Evolutionary conservation across 225 moss, liverwort and hornwort species (phyloP).

Genomic region (Anthoceros angustus): DNA sequence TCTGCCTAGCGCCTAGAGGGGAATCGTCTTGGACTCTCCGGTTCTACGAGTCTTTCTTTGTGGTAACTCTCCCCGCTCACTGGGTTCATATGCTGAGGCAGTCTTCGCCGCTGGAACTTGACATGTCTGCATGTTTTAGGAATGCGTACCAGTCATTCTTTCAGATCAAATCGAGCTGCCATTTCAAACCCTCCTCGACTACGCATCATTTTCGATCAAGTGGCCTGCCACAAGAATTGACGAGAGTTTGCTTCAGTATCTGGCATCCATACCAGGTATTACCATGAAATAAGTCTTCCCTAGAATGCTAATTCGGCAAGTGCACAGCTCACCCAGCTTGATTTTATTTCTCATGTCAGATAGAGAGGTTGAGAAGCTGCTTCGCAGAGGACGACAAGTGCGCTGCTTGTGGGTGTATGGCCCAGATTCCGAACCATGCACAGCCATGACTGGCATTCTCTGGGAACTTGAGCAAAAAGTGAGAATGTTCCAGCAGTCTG

Average conservation of each 20-base stretch:
- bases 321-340: neutral
- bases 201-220: slow-evolving; percentile 45
- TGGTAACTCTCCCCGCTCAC: slow-evolving; percentile 19
- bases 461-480: slow-evolving; percentile 67
- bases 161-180: slow-evolving; percentile 56
- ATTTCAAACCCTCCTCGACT: slow-evolving; percentile 50
- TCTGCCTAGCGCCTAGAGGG: slow-evolving; percentile 54
- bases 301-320: neutral
- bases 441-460: slow-evolving; percentile 43
- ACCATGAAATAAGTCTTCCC: neutral
- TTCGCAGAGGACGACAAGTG: slow-evolving; percentile 26
- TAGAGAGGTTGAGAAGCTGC: slow-evolving; percentile 25
- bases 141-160: slow-evolving; percentile 53
- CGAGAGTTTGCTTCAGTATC: slow-evolving; percentile 35
- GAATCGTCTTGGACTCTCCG: slow-evolving; percentile 71
- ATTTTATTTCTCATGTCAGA: slow-evolving; percentile 14
- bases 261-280: slow-evolving; percentile 40
- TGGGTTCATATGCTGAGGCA: neutral
- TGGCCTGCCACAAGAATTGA: slow-evolving; percentile 42
- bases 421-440: slow-evolving; percentile 32
- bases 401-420: slow-evolving; percentile 48
- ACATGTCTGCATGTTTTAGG: slow-evolving; percentile 15
- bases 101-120: neutral
- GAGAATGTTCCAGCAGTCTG: slow-evolving; percentile 37
- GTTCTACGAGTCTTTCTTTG: slow-evolving; percentile 58